These are phyloP conservation scores for Paecilomyces niveus DNA, from an alignment of 2,329 filamentous ascomycete genomes.

Conservation along the genomic window DNA sequence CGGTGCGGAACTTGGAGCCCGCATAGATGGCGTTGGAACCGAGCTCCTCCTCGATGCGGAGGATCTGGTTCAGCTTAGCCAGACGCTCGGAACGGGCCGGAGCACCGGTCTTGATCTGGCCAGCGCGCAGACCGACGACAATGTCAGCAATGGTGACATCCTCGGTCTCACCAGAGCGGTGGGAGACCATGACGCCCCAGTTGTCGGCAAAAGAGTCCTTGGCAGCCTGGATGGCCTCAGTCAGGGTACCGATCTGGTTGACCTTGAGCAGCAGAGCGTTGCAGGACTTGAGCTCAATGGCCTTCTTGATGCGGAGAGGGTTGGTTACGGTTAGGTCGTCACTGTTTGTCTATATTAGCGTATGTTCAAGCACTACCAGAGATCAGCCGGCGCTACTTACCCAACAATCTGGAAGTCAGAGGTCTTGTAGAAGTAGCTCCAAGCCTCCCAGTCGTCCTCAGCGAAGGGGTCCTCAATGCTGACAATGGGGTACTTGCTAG, in stretches of 20 bases:
- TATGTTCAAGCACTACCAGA: background rate
- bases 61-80: conserved; percentile 99
- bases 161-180: conserved; percentile 98
- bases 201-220: conserved; percentile 94
- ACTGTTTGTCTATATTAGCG: conserved; percentile 33
- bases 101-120: conserved; percentile 98
- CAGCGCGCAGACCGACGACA: conserved; percentile 89
- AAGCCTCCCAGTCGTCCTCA: conserved; percentile 99
- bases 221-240: conserved; percentile 97
- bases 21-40: conserved; percentile 87
- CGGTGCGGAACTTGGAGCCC: conserved; percentile 82
- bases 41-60: conserved; percentile 99
- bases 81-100: conserved; percentile 95
- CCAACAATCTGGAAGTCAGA: conserved; percentile 96
- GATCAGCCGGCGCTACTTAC: conserved; percentile 26
- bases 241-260: conserved; percentile 99
- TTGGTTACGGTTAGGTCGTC: conserved; percentile 99
- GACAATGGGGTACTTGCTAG: conserved; percentile 96
- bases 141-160: conserved; percentile 99
- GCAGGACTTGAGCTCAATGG: conserved; percentile 97
- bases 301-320: conserved; percentile 98
- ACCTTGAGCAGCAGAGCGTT: conserved; percentile 98
- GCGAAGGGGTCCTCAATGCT: conserved; percentile 98
- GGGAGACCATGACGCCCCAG: conserved; percentile 99
- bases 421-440: conserved; percentile 99